Evolutionary conservation across 805 yeast genomes (phyloP).

Genomic region (Cyberlindnera lachancei): DNA sequence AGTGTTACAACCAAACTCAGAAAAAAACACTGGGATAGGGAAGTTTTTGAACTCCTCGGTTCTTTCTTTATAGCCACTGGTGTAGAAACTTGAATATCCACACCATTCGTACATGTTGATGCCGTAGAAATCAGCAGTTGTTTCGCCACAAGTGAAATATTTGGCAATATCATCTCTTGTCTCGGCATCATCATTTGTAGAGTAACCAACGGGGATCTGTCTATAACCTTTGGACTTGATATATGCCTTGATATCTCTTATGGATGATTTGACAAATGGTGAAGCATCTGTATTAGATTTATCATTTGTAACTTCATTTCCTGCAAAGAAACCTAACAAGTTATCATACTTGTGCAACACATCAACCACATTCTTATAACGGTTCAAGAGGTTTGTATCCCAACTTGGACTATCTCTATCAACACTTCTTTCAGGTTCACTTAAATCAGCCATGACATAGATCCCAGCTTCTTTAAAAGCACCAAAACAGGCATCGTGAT

Average conservation of each 20-base stretch:
- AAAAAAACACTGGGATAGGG: constrained; percentile 69
- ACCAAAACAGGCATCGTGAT: constrained; percentile 75
- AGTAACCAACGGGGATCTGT: constrained; percentile 86
- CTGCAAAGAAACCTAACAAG: constrained; percentile 92
- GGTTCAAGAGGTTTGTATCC: constrained; percentile 60
- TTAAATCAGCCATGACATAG: constrained; percentile 83
- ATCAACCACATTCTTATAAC: constrained; percentile 83
- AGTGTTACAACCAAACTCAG: constrained; percentile 74
- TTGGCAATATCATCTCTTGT: constrained; percentile 76
- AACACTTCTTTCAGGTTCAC: constrained; percentile 78
- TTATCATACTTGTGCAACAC: constrained; percentile 69
- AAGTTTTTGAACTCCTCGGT: constrained; percentile 55
- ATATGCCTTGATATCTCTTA: constrained; percentile 80
- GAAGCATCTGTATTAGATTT: constrained; percentile 79
- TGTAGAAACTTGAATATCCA: constrained; percentile 52
- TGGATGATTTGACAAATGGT: constrained; percentile 92
- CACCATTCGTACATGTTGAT: constrained; percentile 89
- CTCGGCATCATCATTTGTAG: constrained; percentile 81
- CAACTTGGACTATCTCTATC: constrained; percentile 72
- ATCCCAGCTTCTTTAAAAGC: constrained; percentile 78
- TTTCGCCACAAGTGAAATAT: constrained; percentile 77
- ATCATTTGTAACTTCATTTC: constrained; percentile 92
- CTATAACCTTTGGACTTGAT: constrained; percentile 62
- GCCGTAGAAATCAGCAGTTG: constrained; percentile 68
- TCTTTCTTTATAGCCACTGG: constrained; percentile 61